These are phyloP conservation scores for Scutellospora calospora DNA, from an alignment of 371 early-diverging fungal species.

Conservation along the genomic window DNA sequence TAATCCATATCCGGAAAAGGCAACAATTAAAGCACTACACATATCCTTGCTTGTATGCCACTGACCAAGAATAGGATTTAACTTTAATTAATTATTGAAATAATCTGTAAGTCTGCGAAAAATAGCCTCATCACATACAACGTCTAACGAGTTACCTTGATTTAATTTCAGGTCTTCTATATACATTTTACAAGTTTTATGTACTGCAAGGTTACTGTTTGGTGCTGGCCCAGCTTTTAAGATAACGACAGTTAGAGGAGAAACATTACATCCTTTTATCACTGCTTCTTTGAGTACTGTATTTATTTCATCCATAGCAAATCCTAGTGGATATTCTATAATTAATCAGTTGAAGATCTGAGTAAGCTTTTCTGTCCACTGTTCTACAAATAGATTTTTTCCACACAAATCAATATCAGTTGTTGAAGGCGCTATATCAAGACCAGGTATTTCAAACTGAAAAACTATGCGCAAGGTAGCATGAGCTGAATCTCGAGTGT, in stretches of 20 bases:
- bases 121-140: slow-evolving; percentile 21
- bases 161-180: slow-evolving; percentile 1
- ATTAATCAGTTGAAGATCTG: background rate
- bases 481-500: background rate
- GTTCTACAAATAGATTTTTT: background rate
- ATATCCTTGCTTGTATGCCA: slow-evolving; percentile 19
- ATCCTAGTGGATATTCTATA: background rate
- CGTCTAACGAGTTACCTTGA: background rate
- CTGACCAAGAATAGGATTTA: background rate
- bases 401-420: background rate
- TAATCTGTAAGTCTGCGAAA: background rate
- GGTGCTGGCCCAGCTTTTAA: background rate
- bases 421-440: background rate
- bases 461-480: background rate
- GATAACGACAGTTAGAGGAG: background rate
- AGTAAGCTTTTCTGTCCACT: no score
- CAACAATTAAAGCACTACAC: slow-evolving; percentile 2
- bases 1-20: slow-evolving; percentile 2
- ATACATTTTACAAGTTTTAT: background rate
- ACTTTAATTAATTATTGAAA: background rate
- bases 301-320: background rate
- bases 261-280: no score
- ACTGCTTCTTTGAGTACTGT: no score
- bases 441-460: slow-evolving; percentile 6
- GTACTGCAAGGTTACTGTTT: background rate